Base-by-base conservation (phyloP, 225 moss, liverwort and hornwort genomes). In the Antitrichia curtipendula region DNA sequence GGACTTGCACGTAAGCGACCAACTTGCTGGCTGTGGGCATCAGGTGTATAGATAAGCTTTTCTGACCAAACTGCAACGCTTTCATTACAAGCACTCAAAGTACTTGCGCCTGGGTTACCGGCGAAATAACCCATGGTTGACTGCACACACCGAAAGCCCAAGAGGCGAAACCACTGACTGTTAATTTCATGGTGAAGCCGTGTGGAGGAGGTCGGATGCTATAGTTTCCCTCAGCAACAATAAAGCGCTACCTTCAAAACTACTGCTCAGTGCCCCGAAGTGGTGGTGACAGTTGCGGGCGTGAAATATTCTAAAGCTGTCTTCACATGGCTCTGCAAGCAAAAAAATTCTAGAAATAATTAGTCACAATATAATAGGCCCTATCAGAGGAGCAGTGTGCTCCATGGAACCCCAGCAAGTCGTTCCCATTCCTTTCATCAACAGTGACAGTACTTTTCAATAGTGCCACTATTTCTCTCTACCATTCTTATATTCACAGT, bases 251-350 rank as follows among this genome's bases (percentile, higher is more conserved):
- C 86, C 82, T 68, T 80, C 83, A 79, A 84, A 85, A 83, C 82
- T 86, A 87, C 77, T 72, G 47, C 60, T 92, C 80, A 92, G 62
- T 83, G 89, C 80, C 88, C 92, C 72, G 88, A 86, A 66, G 82
- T 75, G 40, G 91, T 91, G 54, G 80, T 77, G 66, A 85, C 80
- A 84, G 68, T 85, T 32, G 75, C n/a, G 29, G 87, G 83, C 47
- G 53, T 53, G 68, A 94, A 94, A 79, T 90, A 88, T 40, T 91
- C 89, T 75, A 94, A 83, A 78, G 93, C 94, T 78, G 94, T 95
- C 91, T 93, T 97, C 65, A 95, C 97, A 75, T 95, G 97, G 90
- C 95, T 95, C 97, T 97, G 96, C 92, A 90, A 28, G 57, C 52
- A 74, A 85, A 77, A 88, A 49, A 70, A 41, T 1, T 52, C 3